Conservation (phyloP, 257 asterid genomes). For the Capsicum pubescens region DNA sequence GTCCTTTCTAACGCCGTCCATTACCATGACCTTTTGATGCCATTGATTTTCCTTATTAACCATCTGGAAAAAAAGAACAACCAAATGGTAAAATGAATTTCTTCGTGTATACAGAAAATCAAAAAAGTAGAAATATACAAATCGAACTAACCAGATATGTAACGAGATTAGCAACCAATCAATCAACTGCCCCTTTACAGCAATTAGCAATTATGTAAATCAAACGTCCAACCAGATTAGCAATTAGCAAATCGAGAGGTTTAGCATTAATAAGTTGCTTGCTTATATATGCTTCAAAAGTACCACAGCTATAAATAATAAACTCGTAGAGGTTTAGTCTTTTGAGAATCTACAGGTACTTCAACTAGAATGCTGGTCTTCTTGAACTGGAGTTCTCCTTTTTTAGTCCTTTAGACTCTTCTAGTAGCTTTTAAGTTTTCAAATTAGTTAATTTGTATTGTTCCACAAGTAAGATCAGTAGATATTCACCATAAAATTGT, state of each 20-base stretch:
- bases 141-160: too few relatives aligned
- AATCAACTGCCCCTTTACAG: too few relatives aligned
- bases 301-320: neutral
- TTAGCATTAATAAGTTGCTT: neutral
- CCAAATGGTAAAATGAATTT: too few relatives aligned
- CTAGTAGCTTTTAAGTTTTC: neutral
- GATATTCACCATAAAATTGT: neutral
- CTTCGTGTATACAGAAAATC: too few relatives aligned
- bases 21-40: too few relatives aligned
- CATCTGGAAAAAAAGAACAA: too few relatives aligned
- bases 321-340: neutral
- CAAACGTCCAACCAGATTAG: too few relatives aligned
- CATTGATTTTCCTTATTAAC: too few relatives aligned
- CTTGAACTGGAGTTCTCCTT: neutral
- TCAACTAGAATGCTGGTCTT: neutral
- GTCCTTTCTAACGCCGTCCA: too few relatives aligned
- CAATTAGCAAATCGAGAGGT: neutral
- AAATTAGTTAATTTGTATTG: neutral
- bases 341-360: neutral
- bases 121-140: too few relatives aligned
- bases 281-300: neutral
- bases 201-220: too few relatives aligned
- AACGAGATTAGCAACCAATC: too few relatives aligned
- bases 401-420: neutral
- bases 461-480: slow-evolving; percentile 6